phyloP scores from a whole-genome alignment of 208 protist species.

The Trypanosoma scelopori region DNA sequence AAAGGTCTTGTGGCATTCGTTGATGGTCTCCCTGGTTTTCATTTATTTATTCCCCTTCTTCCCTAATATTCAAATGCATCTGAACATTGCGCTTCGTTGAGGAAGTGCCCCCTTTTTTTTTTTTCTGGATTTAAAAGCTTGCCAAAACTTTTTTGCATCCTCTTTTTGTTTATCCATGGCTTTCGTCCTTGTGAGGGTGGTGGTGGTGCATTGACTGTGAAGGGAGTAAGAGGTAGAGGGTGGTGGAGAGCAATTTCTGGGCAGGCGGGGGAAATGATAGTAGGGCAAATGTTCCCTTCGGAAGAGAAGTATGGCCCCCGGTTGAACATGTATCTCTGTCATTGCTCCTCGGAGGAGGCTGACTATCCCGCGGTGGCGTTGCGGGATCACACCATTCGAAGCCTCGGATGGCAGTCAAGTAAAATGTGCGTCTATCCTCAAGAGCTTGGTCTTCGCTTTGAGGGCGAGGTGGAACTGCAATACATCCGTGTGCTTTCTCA shows the following conservation, averaged over 20 bases:
- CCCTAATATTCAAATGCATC: too few relatives aligned
- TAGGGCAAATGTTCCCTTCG: slow-evolving; percentile 12
- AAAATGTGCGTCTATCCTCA: slow-evolving; percentile 86
- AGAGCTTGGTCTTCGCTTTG: slow-evolving; percentile 87
- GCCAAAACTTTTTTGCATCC: slow-evolving; percentile 14
- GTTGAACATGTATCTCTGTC: slow-evolving; percentile 69
- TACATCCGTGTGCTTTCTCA: slow-evolving; percentile 79
- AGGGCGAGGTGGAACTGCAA: slow-evolving; percentile 72
- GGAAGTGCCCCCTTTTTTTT: slow-evolving; percentile 4
- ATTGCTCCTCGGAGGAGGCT: slow-evolving; percentile 81
- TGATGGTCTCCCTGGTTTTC: slow-evolving; percentile 10
- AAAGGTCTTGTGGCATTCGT: background rate
- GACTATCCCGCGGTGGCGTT: slow-evolving; percentile 49
- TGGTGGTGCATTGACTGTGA: too few relatives aligned
- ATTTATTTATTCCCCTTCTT: slow-evolving; percentile 16
- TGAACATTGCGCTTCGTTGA: too few relatives aligned
- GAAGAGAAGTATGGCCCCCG: slow-evolving; percentile 74
- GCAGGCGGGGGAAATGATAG: background rate
- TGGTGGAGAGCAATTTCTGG: too few relatives aligned
- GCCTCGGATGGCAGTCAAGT: slow-evolving; percentile 82
- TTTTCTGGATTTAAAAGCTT: slow-evolving; percentile 5
- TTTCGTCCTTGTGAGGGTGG: too few relatives aligned
- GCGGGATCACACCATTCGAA: slow-evolving; percentile 46
- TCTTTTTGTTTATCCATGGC: slow-evolving; percentile 12
- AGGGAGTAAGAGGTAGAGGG: too few relatives aligned